phyloP scores from a whole-genome alignment of 23 red algal species.

The Cyanidioschyzon merolae region DNA sequence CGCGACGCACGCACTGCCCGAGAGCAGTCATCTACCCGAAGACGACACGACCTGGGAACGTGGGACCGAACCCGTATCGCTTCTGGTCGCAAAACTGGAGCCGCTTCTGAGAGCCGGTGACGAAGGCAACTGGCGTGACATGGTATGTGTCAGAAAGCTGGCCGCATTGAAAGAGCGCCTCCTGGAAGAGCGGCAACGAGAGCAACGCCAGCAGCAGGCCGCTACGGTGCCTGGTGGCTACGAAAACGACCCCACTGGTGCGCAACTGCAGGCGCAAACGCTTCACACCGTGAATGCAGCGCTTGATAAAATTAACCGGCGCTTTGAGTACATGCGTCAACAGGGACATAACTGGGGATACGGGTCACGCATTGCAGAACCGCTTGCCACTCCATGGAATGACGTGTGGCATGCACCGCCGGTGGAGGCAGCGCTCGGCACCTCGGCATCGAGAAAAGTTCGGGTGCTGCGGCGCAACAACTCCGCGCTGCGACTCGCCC shows the following conservation, averaged over 20 bases:
- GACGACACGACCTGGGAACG: background rate
- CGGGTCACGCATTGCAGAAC: background rate
- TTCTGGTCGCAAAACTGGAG: background rate
- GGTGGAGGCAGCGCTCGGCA: background rate
- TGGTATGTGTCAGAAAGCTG: conserved; percentile 9
- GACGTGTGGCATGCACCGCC: background rate
- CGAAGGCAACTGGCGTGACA: conserved; percentile 17
- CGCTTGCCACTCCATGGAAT: background rate
- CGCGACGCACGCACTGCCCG: background rate
- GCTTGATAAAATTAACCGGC: background rate
- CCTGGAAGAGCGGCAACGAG: background rate
- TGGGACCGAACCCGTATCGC: background rate
- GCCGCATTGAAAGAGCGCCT: conserved; percentile 12
- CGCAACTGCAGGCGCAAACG: background rate
- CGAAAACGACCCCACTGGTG: background rate
- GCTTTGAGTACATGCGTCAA: conserved; percentile 14
- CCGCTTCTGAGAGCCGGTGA: background rate
- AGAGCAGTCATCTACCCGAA: background rate
- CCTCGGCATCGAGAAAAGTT: background rate
- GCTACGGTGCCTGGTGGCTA: background rate
- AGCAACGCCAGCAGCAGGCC: background rate
- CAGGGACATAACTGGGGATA: background rate
- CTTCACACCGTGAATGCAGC: background rate
- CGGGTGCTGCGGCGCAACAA: background rate
- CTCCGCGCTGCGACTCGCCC: background rate